phyloP scores from a whole-genome alignment of 2,329 filamentous ascomycete species.

The Phoma sp. region DNA sequence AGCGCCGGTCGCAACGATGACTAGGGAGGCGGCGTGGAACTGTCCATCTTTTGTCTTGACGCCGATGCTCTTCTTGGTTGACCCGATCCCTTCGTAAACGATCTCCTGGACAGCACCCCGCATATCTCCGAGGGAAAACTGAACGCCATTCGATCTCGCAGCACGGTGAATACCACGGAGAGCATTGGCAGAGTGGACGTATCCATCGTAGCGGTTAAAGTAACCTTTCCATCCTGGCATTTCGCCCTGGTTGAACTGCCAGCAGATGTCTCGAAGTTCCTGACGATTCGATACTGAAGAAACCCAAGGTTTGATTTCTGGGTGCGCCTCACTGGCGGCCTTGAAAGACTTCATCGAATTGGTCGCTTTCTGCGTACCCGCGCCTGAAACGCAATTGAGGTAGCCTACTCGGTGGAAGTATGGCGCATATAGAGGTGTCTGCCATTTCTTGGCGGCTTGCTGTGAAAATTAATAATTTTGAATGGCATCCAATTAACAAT shows the following conservation, averaged over 20 bases:
- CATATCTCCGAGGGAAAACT: constrained; percentile 52
- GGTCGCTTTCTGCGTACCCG: constrained; percentile 56
- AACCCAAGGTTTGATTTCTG: constrained; percentile 52
- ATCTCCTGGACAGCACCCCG: constrained; percentile 50
- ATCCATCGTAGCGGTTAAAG: constrained; percentile 63
- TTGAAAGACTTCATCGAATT: constrained; percentile 54
- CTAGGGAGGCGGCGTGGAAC: constrained; percentile 47
- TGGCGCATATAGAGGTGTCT: constrained; percentile 59
- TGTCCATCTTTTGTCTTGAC: constrained; percentile 50
- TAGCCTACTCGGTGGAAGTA: constrained; percentile 61
- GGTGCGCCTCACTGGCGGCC: constrained; percentile 50
- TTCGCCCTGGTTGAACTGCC: constrained; percentile 54
- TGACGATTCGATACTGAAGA: constrained; percentile 38
- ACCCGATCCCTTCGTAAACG: constrained; percentile 41
- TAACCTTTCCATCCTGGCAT: constrained; percentile 64
- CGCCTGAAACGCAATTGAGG: constrained; percentile 57
- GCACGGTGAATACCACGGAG: constrained; percentile 55
- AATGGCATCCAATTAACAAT: no score
- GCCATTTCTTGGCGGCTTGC: constrained; percentile 62
- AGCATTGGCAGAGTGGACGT: constrained; percentile 62
- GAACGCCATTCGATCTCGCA: constrained; percentile 51
- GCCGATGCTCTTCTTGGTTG: constrained; percentile 36
- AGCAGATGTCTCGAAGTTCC: constrained; percentile 50
- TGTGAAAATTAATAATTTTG: constrained; percentile 14
- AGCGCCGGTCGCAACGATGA: constrained; percentile 62